Conservation (phyloP, 2,329 filamentous ascomycete species). For the Penicillium glabrum region DNA sequence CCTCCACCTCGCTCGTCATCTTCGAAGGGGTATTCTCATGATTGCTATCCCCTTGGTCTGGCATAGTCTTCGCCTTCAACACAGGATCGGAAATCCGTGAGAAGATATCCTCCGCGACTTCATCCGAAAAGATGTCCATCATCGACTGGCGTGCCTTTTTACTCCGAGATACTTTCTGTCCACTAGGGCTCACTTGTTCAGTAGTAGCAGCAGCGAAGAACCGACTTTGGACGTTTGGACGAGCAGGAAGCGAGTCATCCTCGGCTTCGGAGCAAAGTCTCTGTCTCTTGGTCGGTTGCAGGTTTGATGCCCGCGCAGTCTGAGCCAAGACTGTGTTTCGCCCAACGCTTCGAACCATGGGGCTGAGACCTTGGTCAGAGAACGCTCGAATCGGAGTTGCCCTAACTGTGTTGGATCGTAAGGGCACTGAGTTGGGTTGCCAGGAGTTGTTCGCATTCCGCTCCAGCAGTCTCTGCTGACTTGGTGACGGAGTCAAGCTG, state of each 20-base stretch:
- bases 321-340: constrained; percentile 41
- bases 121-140: constrained; percentile 55
- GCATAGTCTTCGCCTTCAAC: not conserved
- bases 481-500: constrained; percentile 65
- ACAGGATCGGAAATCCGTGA: constrained; percentile 42
- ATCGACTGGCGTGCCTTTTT: constrained; percentile 46
- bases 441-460: constrained; percentile 56
- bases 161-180: constrained; percentile 33
- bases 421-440: constrained; percentile 52
- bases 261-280: constrained; percentile 52
- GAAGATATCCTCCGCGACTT: constrained; percentile 53
- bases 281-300: constrained; percentile 51
- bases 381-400: constrained; percentile 37
- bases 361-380: constrained; percentile 41
- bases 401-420: constrained; percentile 34
- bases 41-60: not conserved
- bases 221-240: constrained; percentile 43
- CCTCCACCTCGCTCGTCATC: not conserved
- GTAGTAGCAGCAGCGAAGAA: constrained; percentile 45
- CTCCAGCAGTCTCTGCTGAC: constrained; percentile 60
- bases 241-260: constrained; percentile 33
- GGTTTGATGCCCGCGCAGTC: constrained; percentile 40
- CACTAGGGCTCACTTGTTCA: constrained; percentile 41
- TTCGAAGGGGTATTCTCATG: not conserved
- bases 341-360: constrained; percentile 41